phyloP scores from a whole-genome alignment of 345 rosid genomes.

The Punica granatum region DNA sequence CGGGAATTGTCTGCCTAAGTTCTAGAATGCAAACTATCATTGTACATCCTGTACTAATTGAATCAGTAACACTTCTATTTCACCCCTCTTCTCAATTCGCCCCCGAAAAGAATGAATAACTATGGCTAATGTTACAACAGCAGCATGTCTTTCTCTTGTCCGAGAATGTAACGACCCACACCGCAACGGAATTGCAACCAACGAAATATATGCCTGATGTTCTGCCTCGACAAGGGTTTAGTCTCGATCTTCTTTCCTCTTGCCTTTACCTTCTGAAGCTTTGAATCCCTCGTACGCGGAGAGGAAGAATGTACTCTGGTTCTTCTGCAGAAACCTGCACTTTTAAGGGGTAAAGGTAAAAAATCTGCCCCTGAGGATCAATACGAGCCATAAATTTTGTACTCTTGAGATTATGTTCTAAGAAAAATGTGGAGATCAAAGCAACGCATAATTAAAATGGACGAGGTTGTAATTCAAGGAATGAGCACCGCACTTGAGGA shows the following conservation, averaged over 20 bases:
- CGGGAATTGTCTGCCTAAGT: no score
- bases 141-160: not conserved
- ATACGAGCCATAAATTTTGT: not conserved
- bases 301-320: slow-evolving; percentile 69
- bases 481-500: slow-evolving; percentile 54
- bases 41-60: not conserved
- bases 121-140: slow-evolving; percentile 14
- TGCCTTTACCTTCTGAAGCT: slow-evolving; percentile 57
- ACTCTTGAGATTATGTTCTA: no score
- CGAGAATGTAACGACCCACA: not conserved
- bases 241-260: slow-evolving; percentile 58
- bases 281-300: slow-evolving; percentile 56
- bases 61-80: not conserved
- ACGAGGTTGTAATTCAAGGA: not conserved
- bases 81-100: not conserved
- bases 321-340: slow-evolving; percentile 86
- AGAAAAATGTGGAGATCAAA: not conserved
- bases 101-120: slow-evolving; percentile 12
- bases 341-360: not conserved
- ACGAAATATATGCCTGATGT: not conserved
- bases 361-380: not conserved
- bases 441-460: no score
- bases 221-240: not conserved
- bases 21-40: not conserved
- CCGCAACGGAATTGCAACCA: not conserved